These are phyloP conservation scores for Neurospora tetraspora DNA, from an alignment of 495 filamentous ascomycete species.

Conservation along the genomic window DNA sequence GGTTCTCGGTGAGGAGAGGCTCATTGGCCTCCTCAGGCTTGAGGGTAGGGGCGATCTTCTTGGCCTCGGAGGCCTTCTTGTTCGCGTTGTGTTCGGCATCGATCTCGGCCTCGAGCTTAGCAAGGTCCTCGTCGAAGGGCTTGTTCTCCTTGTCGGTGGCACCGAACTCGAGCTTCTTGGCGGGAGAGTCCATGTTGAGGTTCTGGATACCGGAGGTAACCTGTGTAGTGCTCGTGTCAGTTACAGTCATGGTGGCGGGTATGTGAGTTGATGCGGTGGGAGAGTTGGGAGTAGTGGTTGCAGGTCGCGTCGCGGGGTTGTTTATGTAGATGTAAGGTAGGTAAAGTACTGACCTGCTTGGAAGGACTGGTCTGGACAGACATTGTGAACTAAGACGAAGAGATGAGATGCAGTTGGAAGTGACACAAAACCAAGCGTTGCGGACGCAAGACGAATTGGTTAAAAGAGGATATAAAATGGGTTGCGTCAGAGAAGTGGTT, in stretches of 20 bases:
- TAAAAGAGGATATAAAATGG: background rate
- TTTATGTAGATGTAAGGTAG: background rate
- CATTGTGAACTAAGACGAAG: constrained; percentile 38
- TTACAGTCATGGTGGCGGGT: constrained; percentile 5
- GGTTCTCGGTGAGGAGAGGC: constrained; percentile 91
- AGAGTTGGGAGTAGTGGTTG: background rate
- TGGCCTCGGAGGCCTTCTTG: constrained; percentile 36
- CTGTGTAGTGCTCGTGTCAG: constrained; percentile 43
- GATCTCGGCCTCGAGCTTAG: constrained; percentile 45
- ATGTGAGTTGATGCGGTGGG: constrained; percentile 7
- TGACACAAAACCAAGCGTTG: constrained; percentile 3
- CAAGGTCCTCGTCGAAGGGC: constrained; percentile 45
- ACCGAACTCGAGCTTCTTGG: constrained; percentile 78
- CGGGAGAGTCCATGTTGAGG: constrained; percentile 87
- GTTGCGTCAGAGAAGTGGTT: background rate
- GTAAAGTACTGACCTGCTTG: constrained; percentile 57
- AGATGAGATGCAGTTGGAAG: background rate
- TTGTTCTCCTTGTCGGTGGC: constrained; percentile 75
- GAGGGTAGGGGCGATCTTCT: constrained; percentile 49
- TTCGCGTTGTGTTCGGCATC: constrained; percentile 41
- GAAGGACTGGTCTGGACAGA: constrained; percentile 69
- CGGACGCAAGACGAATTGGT: background rate
- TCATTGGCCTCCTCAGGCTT: constrained; percentile 70
- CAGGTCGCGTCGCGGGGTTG: constrained; percentile 1
- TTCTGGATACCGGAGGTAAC: constrained; percentile 74